Base-by-base conservation (phyloP, 768 basidiomycete genomes). In the Astraeus odoratus region DNA sequence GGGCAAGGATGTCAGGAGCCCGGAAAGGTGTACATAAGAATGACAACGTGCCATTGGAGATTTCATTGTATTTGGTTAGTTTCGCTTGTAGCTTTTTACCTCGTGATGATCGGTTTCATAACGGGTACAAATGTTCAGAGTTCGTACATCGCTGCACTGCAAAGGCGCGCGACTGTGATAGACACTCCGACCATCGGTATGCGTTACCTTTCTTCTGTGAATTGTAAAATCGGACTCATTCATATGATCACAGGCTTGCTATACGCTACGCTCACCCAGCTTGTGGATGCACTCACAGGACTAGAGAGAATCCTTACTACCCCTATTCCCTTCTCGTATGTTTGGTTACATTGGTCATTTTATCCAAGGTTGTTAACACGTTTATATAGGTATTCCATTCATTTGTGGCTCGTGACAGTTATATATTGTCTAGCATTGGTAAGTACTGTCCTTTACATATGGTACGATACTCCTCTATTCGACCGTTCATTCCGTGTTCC, bases 291-390 rank as follows among this genome's bases (percentile, higher is more conserved):
- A 23, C 64, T 86, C 39, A 84, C 83, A 9, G 80, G 80, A 4
- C 67, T 86, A 1, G 84, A 87, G 54, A 68, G 85, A 33, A 83
- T 86, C 49, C 68, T 87, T 4, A 86, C 83, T 0, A 83, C 83
- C 1, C 83, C 84, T 3, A 83, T 87, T 36, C 85, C 83, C 8
- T 86, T 83, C 64, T 85, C 82, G 75, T 84, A 51, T n/a, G 74
- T 62, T 4, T 3, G 36, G 19, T 8, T 20, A 20, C 10, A 18
- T 29, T 35, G 3, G 3, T 6, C 20, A 33, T 47, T 22, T 39
- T 47, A 13, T 30, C 8, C 19, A 16, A 7, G n/a, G 34, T 35
- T 8, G 20, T 44, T 27, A 41, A 44, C 9, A 33, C 24, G 42
- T 9, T 31, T n/a, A 25, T 13, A 34, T 50, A 83, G 81, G 33